Evolutionary conservation across 164 flowering plant genomes (phyloP).

Genomic region (Brasenia schreberi): DNA sequence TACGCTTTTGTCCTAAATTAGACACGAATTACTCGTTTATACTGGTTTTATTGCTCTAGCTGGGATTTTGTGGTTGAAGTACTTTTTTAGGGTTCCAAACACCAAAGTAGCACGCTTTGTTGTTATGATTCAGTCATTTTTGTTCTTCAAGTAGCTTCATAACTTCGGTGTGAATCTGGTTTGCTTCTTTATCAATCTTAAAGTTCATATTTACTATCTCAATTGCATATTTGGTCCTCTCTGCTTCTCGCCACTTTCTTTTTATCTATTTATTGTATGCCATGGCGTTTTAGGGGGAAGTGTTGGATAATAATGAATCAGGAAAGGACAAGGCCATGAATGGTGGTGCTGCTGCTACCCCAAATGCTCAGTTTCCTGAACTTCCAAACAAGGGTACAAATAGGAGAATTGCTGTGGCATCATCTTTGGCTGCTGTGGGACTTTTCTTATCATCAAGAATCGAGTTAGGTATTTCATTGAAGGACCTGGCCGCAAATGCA

Average conservation of each 20-base stretch:
- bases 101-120: not conserved
- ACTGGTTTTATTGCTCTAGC: no score
- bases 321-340: not conserved
- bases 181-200: not conserved
- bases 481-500: conserved; percentile 69
- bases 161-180: not conserved
- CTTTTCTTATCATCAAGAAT: conserved; percentile 49
- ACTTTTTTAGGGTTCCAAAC: no score
- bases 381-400: conserved; percentile 47
- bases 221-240: not conserved
- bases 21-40: no score
- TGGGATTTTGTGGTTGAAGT: no score
- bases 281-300: conserved; percentile 26
- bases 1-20: no score
- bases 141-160: not conserved
- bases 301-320: conserved; percentile 7
- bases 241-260: not conserved
- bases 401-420: conserved; percentile 41
- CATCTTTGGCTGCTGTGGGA: conserved; percentile 56
- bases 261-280: not conserved
- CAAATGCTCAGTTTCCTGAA: conserved; percentile 23
- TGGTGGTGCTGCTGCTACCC: conserved; percentile 20
- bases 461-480: conserved; percentile 85
- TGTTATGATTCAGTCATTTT: not conserved
- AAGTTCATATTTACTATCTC: not conserved